Base-by-base conservation (phyloP, 306 rosid species). In the Dryas octopetala region DNA sequence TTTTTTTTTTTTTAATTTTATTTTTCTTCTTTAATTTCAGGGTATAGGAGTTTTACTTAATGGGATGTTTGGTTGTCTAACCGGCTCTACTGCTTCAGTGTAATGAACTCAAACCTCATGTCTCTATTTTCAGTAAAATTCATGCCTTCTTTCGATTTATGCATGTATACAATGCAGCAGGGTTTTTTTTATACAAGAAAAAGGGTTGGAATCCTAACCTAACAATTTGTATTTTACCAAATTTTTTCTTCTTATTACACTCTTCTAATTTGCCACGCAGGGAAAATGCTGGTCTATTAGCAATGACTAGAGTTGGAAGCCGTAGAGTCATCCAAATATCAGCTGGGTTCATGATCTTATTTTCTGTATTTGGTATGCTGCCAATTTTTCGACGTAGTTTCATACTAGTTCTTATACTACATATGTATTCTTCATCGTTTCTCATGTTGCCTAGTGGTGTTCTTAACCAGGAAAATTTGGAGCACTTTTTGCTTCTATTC, bases 281-380 rank as follows among this genome's bases (percentile, higher is more conserved):
- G 73, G 89, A 87, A 80, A 91, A 94, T 82, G 96, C 95, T 74
- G 96, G 97, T 76, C 85, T 90, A 70, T 74, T 94, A 67, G 98
- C 97, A 73, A 76, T 87, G 85, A 91, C 96, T 51, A 88, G 85
- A 76, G 96, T 83, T 41, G 96, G 97, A 79, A 91, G 95, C 84
- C 83, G 97, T 86, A 88, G 96, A 88, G 95, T 94, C 38, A 87
- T 86, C 82, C 97, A 91, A 77, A 87, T 91, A 68, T 88, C 95
- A 80, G 88, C 97, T 55, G 91, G 90, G 59, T 88, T 91, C 70
- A 94, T 90, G 98, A 86, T 94, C 72, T 87, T 90, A 77, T 94
- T 94, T 88, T 88, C 97, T 32, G 17, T 94, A 58, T 86, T 90
- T 66, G 96, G 98, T 91, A 88, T 45, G 75, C 68, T 49, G 48